Evolutionary conservation across 441 rosid species (phyloP).

Genomic region (Hura crepitans): DNA sequence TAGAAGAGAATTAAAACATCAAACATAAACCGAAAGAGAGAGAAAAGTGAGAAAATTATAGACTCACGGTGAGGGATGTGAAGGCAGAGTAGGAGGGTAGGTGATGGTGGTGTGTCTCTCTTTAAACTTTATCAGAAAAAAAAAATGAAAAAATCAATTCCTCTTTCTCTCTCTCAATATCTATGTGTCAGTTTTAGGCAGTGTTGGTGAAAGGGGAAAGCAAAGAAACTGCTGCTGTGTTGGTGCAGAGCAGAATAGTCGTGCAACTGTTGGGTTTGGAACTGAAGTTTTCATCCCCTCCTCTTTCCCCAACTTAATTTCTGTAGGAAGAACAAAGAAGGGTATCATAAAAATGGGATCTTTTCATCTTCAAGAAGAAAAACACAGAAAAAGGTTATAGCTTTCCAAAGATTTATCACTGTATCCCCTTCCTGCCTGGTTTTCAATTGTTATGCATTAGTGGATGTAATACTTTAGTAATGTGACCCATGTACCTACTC

Average conservation of each 20-base stretch:
- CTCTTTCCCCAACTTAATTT: not conserved
- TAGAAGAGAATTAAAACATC: not conserved
- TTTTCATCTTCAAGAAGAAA: not conserved
- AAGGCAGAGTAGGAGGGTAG: constrained; percentile 2
- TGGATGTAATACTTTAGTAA: not conserved
- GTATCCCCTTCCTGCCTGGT: not conserved
- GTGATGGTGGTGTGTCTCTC: not conserved
- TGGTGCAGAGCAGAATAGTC: constrained; percentile 21
- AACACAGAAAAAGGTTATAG: not conserved
- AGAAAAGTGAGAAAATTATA: not conserved
- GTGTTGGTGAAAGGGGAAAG: constrained; percentile 30
- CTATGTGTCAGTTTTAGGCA: constrained; percentile 32
- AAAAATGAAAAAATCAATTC: not conserved
- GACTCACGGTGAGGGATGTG: not conserved
- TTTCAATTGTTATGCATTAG: not conserved
- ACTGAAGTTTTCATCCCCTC: not conserved
- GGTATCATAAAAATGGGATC: not conserved
- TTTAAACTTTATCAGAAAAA: not conserved
- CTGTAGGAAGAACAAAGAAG: too few species aligned
- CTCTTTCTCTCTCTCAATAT: constrained; percentile 20
- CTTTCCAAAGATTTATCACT: not conserved
- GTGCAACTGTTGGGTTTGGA: not conserved
- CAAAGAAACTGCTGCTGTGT: constrained; percentile 22
- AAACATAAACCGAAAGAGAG: not conserved
- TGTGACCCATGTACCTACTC: constrained; percentile 1